Percentiles rank a stretch among this genome's conserved stretches.
These are phyloP conservation scores for cucumber (Cucumis sativus) DNA, from an alignment of 306 rosid genomes.

Conservation along the genomic window DNA sequence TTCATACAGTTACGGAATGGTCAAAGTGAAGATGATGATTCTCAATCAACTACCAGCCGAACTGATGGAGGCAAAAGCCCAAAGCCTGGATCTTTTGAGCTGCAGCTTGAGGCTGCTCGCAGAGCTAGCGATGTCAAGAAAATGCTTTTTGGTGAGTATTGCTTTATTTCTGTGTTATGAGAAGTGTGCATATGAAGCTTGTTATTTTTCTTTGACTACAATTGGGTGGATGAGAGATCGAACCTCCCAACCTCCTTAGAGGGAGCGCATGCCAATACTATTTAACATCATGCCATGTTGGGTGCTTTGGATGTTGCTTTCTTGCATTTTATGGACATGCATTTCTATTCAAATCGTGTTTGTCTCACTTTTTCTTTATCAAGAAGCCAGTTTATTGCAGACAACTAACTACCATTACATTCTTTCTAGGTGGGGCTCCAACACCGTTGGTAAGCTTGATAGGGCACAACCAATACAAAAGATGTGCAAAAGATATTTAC, in stretches of 20 bases:
- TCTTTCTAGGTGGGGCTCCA: conserved; percentile 79
- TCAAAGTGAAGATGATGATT: conserved; percentile 15
- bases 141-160: conserved; percentile 71
- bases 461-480: conserved; percentile 75
- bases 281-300: too few species aligned
- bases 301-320: too few species aligned
- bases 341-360: not conserved
- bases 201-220: too few species aligned
- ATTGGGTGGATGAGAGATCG: too few species aligned
- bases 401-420: not conserved
- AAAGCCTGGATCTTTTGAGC: conserved; percentile 55
- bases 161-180: not conserved
- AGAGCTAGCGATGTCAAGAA: conserved; percentile 81
- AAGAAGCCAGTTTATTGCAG: not conserved
- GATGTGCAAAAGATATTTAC: conserved; percentile 82
- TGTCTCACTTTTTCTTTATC: not conserved
- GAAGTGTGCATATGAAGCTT: not conserved
- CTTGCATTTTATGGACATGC: not conserved
- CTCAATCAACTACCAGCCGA: conserved; percentile 24
- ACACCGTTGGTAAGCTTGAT: conserved; percentile 80
- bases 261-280: too few species aligned
- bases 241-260: too few species aligned
- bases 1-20: conserved; percentile 34
- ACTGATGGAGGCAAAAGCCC: conserved; percentile 32
- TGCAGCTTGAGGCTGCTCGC: conserved; percentile 94